Percentiles rank a stretch among this genome's conserved stretches.
phyloP scores from a whole-genome alignment of 2,329 filamentous ascomycete species.

The Penicillium sp. region DNA sequence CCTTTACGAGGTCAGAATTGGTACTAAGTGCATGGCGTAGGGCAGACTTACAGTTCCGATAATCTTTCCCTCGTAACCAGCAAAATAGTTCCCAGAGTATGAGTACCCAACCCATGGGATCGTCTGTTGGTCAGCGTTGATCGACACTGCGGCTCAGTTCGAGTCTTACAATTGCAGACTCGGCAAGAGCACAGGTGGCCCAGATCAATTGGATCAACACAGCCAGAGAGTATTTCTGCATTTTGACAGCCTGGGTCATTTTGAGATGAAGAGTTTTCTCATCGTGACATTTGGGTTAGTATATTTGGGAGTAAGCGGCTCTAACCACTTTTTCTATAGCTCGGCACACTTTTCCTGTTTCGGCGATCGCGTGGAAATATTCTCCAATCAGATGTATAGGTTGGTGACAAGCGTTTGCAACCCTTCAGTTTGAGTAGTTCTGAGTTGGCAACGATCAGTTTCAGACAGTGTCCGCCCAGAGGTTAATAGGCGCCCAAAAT shows the following conservation, averaged over 20 bases:
- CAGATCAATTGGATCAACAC: not conserved
- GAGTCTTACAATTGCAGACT: not conserved
- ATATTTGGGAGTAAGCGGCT: not conserved
- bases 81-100: not conserved
- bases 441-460: too few species aligned
- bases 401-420: not conserved
- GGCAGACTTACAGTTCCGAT: not conserved
- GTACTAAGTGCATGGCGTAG: not conserved
- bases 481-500: too few species aligned
- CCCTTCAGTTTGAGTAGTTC: too few species aligned
- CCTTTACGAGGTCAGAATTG: not conserved
- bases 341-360: not conserved
- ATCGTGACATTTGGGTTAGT: not conserved
- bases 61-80: not conserved
- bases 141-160: not conserved
- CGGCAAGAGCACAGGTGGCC: not conserved
- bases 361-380: not conserved
- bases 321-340: not conserved
- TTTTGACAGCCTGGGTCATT: not conserved
- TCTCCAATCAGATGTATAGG: not conserved
- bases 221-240: not conserved
- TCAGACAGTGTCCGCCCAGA: too few species aligned
- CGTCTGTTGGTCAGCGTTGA: not conserved
- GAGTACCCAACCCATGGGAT: not conserved
- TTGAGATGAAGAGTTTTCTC: not conserved